Percentiles rank a stretch among this genome's conserved stretches.
Conservation (phyloP, 1,139 yeast species). For the Nematodospora anomalae region DNA sequence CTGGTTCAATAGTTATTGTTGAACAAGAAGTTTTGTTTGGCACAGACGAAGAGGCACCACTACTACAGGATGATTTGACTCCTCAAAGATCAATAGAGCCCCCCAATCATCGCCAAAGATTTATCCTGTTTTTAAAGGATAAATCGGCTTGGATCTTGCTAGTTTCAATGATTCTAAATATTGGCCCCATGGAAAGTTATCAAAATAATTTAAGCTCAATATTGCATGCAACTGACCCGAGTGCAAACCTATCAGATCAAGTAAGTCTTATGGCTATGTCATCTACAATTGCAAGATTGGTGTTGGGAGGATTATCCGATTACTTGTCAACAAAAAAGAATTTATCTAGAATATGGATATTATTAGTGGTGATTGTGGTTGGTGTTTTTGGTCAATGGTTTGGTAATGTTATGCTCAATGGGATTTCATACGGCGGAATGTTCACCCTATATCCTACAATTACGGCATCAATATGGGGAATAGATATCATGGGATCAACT, state of each 20-base stretch:
- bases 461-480: slow-evolving; percentile 84
- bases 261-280: slow-evolving; percentile 41
- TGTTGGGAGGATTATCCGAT: slow-evolving; percentile 70
- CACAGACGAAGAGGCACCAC: slow-evolving; percentile 16
- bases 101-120: slow-evolving; percentile 49
- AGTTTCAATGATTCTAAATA: slow-evolving; percentile 59
- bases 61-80: slow-evolving; percentile 10
- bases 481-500: slow-evolving; percentile 84
- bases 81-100: slow-evolving; percentile 39
- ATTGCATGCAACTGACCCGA: slow-evolving; percentile 28
- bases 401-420: slow-evolving; percentile 51
- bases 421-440: slow-evolving; percentile 77
- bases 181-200: slow-evolving; percentile 89
- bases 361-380: slow-evolving; percentile 38
- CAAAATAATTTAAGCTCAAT: slow-evolving; percentile 81
- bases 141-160: slow-evolving; percentile 66
- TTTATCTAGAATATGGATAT: slow-evolving; percentile 43
- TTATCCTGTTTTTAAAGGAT: slow-evolving; percentile 55
- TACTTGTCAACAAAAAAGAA: slow-evolving; percentile 28
- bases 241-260: slow-evolving; percentile 53
- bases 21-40: slow-evolving; percentile 52
- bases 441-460: slow-evolving; percentile 86
- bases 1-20: slow-evolving; percentile 64
- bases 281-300: slow-evolving; percentile 49
- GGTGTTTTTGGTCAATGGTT: slow-evolving; percentile 46